phyloP scores from a whole-genome alignment of 306 rosid species.

The Potentilla sterilis region DNA sequence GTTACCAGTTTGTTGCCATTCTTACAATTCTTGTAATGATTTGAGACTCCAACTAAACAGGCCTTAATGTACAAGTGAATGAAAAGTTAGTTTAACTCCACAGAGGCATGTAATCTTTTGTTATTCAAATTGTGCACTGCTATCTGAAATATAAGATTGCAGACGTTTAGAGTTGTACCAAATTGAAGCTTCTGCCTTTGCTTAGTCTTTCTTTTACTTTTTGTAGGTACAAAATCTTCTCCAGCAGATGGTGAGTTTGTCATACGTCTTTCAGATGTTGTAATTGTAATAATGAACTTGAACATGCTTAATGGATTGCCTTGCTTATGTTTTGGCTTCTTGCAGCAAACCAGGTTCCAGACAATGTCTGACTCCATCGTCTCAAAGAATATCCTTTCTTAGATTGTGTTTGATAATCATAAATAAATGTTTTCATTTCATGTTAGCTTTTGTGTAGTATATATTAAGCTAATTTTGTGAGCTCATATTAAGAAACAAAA shows the following conservation, averaged over 20 bases:
- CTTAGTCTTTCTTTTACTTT: conserved; percentile 13
- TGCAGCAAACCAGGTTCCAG: conserved; percentile 57
- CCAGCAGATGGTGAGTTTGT: conserved; percentile 51
- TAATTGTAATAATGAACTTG: not conserved
- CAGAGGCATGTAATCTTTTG: no score
- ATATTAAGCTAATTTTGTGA: not conserved
- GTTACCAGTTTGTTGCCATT: not conserved
- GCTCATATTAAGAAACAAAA: not conserved
- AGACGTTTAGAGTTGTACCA: not conserved
- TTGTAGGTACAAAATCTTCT: conserved; percentile 55
- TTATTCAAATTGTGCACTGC: not conserved
- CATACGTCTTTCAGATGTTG: conserved; percentile 12
- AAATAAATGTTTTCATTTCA: not conserved
- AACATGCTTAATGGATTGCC: not conserved
- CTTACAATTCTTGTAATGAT: not conserved
- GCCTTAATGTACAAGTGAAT: not conserved
- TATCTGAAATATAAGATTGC: not conserved
- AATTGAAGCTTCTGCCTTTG: not conserved
- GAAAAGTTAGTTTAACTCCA: not conserved
- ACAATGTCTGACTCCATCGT: conserved; percentile 51
- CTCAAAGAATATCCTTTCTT: conserved; percentile 54
- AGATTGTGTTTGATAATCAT: not conserved
- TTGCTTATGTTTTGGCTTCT: conserved; percentile 13
- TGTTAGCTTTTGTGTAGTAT: not conserved
- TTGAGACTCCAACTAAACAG: not conserved